Conservation (phyloP, 2,329 filamentous ascomycete genomes). For the Bipolaris sorokiniana region DNA sequence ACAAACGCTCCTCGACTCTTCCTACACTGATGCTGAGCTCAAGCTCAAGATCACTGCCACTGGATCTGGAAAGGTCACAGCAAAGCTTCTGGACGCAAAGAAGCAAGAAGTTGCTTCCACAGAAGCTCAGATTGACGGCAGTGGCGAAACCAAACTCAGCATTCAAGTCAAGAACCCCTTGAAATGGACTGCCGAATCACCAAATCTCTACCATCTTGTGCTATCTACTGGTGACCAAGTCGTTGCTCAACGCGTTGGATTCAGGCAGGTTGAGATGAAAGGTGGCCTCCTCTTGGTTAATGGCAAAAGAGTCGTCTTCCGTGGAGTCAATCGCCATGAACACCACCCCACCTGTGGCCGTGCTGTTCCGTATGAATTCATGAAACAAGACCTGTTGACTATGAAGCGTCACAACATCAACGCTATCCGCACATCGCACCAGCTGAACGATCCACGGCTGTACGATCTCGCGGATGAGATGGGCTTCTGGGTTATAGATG, state of each 20-base stretch:
- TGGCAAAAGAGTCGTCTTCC: slow-evolving; percentile 64
- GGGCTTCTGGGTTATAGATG: slow-evolving; percentile 69
- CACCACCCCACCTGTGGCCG: slow-evolving; percentile 70
- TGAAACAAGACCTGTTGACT: slow-evolving; percentile 65
- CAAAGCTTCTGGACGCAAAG: slow-evolving; percentile 56
- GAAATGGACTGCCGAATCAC: slow-evolving; percentile 74
- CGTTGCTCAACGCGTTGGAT: slow-evolving; percentile 64
- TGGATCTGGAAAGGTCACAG: slow-evolving; percentile 50
- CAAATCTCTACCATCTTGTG: slow-evolving; percentile 64
- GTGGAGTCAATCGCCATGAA: slow-evolving; percentile 73
- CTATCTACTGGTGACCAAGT: slow-evolving; percentile 52
- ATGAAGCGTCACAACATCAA: slow-evolving; percentile 78
- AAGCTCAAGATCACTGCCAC: slow-evolving; percentile 54
- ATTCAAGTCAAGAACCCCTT: slow-evolving; percentile 60
- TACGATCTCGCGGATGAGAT: slow-evolving; percentile 69
- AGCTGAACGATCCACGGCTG: slow-evolving; percentile 67
- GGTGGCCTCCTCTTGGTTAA: slow-evolving; percentile 68
- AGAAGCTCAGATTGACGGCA: slow-evolving; percentile 23
- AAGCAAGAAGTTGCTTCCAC: slow-evolving; percentile 25
- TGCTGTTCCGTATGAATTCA: slow-evolving; percentile 66
- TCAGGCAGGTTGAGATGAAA: slow-evolving; percentile 68
- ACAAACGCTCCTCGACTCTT: slow-evolving; percentile 59
- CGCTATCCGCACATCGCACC: slow-evolving; percentile 71
- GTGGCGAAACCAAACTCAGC: slow-evolving; percentile 30
- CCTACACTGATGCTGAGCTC: slow-evolving; percentile 60